Evolutionary conservation across 257 asterid genomes (phyloP), one percentile per base, ranked within the genome.

Genomic region (Capsicum baccatum): DNA sequence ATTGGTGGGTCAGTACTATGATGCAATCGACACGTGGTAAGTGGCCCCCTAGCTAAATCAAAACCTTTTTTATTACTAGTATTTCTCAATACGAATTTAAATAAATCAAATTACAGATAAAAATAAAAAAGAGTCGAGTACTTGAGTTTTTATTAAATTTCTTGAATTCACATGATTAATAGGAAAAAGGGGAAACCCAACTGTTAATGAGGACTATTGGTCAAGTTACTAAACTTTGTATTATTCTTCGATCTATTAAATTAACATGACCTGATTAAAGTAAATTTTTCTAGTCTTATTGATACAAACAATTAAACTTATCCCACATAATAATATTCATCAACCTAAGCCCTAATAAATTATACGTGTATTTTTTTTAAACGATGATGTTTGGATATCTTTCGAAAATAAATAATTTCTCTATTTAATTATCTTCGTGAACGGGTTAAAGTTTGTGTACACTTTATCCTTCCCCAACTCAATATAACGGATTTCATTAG

Each of bases 201-300:
- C 14, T 64, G 71, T 11, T 26, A 11, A 64, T 6, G 1, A 64
- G 44, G 26, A 35, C 33, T 26, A 26, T 10, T 67, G 6, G 12
- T 67, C 47, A 64, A 64, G 71, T 64, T 64, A 64, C n/a, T 33
- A 64, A 33, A 64, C 6, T 26, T 6, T 64, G 71, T 66, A 66
- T 66, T 66, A 67, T 67, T 67, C n/a, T 66, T 67, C 48, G 74
- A 35, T 35, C 44, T 35, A 3, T 35, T 67, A 67, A 67, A 35
- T 67, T 35, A 50, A 66, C 48, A 66, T 66, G 48, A 67, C 74
- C 50, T 67, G 50, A 67, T 67, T 67, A 35, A 67, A 67, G 15
- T 6, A 13, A 35, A 6, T 0, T 6, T 56, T 35, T 67, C 48
- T 14, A 14, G 21, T 67, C 74, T 35, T 35, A 35, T 67, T 67